These are phyloP conservation scores for Ceratocystis papillata DNA, from an alignment of 2,329 filamentous ascomycete species.

Conservation along the genomic window DNA sequence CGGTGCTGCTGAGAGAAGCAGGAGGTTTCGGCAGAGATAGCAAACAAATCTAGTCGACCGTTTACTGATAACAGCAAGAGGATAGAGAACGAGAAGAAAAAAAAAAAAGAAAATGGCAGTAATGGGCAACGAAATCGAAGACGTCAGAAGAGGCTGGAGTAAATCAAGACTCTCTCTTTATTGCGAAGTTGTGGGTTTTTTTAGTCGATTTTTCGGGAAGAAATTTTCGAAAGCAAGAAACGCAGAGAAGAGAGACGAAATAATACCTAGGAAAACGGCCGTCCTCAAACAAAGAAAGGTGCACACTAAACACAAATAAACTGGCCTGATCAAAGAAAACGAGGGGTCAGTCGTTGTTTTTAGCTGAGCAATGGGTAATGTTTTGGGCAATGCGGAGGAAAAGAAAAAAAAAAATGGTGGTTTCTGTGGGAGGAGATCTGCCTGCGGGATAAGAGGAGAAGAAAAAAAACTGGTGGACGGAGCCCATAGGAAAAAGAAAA, in stretches of 20 bases:
- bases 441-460: conserved; percentile 22
- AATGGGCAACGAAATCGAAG: conserved; percentile 5
- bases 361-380: conserved; percentile 13
- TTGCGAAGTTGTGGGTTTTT: conserved; percentile 17
- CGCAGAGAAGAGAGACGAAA: conserved; percentile 2
- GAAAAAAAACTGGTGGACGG: conserved; percentile 18
- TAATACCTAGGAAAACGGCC: conserved; percentile 5
- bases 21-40: conserved; percentile 17
- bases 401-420: conserved; percentile 18
- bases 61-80: neutral
- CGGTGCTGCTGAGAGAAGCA: conserved; percentile 21
- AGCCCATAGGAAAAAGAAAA: conserved; percentile 18
- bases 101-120: neutral
- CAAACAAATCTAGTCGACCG: conserved; percentile 15
- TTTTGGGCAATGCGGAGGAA: conserved; percentile 18
- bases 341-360: conserved; percentile 15
- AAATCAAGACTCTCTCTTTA: conserved; percentile 12
- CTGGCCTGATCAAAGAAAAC: conserved; percentile 12
- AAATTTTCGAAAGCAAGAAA: conserved; percentile 23
- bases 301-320: conserved; percentile 15
- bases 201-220: conserved; percentile 22
- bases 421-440: conserved; percentile 22
- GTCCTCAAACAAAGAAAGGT: conserved; percentile 8
- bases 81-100: neutral
- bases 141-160: conserved; percentile 19